phyloP scores from a whole-genome alignment of 2,329 filamentous ascomycete genomes.

The Aspergillus awamori region DNA sequence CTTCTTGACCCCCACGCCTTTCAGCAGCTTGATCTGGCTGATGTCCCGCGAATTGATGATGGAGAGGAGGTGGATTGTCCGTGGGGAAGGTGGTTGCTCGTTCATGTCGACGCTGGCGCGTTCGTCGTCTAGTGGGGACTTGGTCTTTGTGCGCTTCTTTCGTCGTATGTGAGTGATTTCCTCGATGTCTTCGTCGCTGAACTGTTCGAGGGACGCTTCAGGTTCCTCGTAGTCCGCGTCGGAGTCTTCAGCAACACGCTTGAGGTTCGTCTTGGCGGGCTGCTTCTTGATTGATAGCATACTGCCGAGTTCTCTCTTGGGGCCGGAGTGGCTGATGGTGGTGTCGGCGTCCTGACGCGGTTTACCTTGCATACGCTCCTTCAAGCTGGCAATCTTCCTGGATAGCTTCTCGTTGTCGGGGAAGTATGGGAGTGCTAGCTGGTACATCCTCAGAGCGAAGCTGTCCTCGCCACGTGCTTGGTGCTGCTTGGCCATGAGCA shows the following conservation, averaged over 20 bases:
- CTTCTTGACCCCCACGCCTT: conserved; percentile 52
- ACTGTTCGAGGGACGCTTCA: conserved; percentile 25
- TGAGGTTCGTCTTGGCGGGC: conserved; percentile 26
- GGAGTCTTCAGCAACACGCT: conserved; percentile 33
- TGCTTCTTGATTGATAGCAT: conserved; percentile 39
- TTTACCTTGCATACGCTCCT: conserved; percentile 51
- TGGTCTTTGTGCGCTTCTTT: conserved; percentile 35
- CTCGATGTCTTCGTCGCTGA: conserved; percentile 36
- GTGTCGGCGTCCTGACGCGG: conserved; percentile 19
- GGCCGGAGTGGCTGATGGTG: conserved; percentile 20
- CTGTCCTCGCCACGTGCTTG: conserved; percentile 79
- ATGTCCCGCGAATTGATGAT: conserved; percentile 52
- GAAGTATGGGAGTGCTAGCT: conserved; percentile 81
- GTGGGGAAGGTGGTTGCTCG: conserved; percentile 39
- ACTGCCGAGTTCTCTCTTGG: conserved; percentile 33
- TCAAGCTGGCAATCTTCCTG: conserved; percentile 57
- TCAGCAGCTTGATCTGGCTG: conserved; percentile 49
- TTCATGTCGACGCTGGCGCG: conserved; percentile 23
- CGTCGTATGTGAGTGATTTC: conserved; percentile 26
- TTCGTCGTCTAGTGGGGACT: conserved; percentile 22
- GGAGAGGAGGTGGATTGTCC: conserved; percentile 47
- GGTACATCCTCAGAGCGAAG: conserved; percentile 81
- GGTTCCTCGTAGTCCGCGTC: conserved; percentile 38
- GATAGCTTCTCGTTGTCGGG: conserved; percentile 78
- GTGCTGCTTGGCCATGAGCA: conserved; percentile 90